Conservation (phyloP, 495 filamentous ascomycete species). For the Penicillium mononematosum region DNA sequence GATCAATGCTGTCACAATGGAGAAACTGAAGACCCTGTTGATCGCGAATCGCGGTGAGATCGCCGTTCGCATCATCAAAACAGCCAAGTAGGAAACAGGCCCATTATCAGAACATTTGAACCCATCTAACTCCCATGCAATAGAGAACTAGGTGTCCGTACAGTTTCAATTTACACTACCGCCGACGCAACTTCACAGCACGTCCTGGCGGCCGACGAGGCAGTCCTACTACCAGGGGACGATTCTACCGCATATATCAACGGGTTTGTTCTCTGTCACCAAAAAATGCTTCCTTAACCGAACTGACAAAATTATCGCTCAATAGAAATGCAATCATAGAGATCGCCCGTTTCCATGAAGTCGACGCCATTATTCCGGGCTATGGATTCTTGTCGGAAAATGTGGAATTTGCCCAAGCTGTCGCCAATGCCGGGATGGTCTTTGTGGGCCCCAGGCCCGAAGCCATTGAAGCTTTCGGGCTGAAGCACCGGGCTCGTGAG, state of each 20-base stretch:
- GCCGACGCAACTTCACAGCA: slow-evolving; percentile 56
- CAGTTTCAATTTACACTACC: slow-evolving; percentile 55
- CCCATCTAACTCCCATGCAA: too few relatives aligned
- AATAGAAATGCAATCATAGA: slow-evolving; percentile 46
- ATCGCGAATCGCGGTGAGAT: too few relatives aligned
- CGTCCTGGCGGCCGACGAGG: slow-evolving; percentile 52
- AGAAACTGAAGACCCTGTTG: too few relatives aligned
- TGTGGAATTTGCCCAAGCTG: slow-evolving; percentile 51
- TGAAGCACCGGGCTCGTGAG: slow-evolving; percentile 57
- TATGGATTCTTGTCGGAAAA: slow-evolving; percentile 63
- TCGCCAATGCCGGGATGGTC: slow-evolving; percentile 47
- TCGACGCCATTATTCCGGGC: slow-evolving; percentile 53
- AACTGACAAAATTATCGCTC: not conserved
- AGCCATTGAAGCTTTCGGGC: slow-evolving; percentile 53
- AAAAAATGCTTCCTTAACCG: not conserved
- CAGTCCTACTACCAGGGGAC: slow-evolving; percentile 46
- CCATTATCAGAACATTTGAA: too few relatives aligned
- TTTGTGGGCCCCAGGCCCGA: slow-evolving; percentile 56
- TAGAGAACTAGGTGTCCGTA: slow-evolving; percentile 13
- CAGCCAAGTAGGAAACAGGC: too few relatives aligned
- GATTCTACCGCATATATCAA: slow-evolving; percentile 49
- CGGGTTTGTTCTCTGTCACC: slow-evolving; percentile 25
- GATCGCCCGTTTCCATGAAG: slow-evolving; percentile 43
- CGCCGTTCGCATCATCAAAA: too few relatives aligned
- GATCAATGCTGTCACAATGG: too few relatives aligned